Evolutionary conservation across 306 rosid genomes (phyloP), one percentile per base, ranked within the genome.

Genomic region (Dryas alaskensis): DNA sequence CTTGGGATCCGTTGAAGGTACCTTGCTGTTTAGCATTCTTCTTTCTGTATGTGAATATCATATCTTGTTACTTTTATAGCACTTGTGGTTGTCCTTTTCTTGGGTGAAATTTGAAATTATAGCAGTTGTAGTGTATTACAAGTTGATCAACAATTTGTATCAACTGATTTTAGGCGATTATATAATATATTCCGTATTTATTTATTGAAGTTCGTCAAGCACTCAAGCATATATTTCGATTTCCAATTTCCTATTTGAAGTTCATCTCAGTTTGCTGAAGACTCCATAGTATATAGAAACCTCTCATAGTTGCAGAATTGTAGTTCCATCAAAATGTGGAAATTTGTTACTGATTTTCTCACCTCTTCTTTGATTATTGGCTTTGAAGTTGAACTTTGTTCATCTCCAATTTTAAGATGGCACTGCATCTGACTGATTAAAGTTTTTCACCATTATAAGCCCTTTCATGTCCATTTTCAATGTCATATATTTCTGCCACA

Each of bases 1-100:
- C 85, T 37, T 92, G 76, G 99, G 92, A 60, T 75, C 95, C 62
- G 76, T 90, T 79, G 95, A 86, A 88, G 99, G 97, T 94, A 84
- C 51, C 44, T 63, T 55, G 6, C 6, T 11, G 4, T 45, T 62
- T 69, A 60, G 7, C 22, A 40, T 27, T 60, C 65, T 65, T 54
- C 14, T 51, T 44, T 62, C 8, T 59, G 45, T 62, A 43, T 31
- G 7, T 42, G 17, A 57, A 62, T 53, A 11, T 13, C 61, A 37
- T 51, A 52, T 47, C 12, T 65, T 17, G 43, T 60, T 60, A 31
- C 22, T 10, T 37, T 54, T 54, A 70, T 42, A n/a, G 49, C 59
- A 14, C 17, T 59, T 37, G 4, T 60, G 13, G 17, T n/a, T 37
- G 6, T 73, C 5, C 8, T 22, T 66, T 70, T 60, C 55, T 60